A percentile compares a stretch with the other conserved stretches of the same genome.
phyloP scores from a whole-genome alignment of 1,139 yeast species.

The Zygoascus sp. region DNA sequence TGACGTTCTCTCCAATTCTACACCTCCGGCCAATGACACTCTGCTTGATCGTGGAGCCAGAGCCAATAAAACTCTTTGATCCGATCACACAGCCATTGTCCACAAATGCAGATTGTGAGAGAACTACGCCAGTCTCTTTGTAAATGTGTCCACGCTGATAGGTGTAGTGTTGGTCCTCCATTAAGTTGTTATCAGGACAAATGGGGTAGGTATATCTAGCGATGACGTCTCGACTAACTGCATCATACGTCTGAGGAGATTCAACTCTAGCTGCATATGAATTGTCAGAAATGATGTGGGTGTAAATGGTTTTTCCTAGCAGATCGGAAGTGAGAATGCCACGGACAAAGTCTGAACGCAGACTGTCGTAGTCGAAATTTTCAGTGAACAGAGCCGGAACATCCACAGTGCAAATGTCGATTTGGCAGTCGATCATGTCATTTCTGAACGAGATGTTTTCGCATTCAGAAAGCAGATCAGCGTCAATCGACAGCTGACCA shows the following conservation, averaged over 20 bases:
- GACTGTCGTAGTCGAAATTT: slow-evolving; percentile 85
- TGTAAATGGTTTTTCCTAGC: slow-evolving; percentile 84
- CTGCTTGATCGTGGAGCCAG: slow-evolving; percentile 48
- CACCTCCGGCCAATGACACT: slow-evolving; percentile 86
- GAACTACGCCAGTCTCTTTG: slow-evolving; percentile 72
- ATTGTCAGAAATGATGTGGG: slow-evolving; percentile 68
- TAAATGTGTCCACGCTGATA: slow-evolving; percentile 84
- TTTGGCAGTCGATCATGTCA: slow-evolving; percentile 92
- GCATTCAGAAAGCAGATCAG: slow-evolving; percentile 74
- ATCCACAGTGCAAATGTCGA: slow-evolving; percentile 90
- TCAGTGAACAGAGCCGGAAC: slow-evolving; percentile 96
- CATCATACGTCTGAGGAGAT: slow-evolving; percentile 88
- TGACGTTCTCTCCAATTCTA: slow-evolving; percentile 72
- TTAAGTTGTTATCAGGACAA: slow-evolving; percentile 77
- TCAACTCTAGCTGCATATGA: slow-evolving; percentile 87
- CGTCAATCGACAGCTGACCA: slow-evolving; percentile 62
- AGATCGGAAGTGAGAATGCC: slow-evolving; percentile 90
- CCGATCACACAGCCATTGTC: slow-evolving; percentile 79
- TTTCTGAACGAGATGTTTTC: slow-evolving; percentile 78
- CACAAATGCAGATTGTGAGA: slow-evolving; percentile 88
- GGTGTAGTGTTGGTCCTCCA: slow-evolving; percentile 64
- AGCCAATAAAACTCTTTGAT: slow-evolving; percentile 60
- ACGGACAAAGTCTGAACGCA: slow-evolving; percentile 81
- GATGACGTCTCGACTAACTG: slow-evolving; percentile 83
- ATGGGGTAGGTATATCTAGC: slow-evolving; percentile 93